Evolutionary conservation across 2,329 filamentous ascomycete genomes (phyloP), one percentile per base, ranked within the genome.

Genomic region (Clonostachys rosea): DNA sequence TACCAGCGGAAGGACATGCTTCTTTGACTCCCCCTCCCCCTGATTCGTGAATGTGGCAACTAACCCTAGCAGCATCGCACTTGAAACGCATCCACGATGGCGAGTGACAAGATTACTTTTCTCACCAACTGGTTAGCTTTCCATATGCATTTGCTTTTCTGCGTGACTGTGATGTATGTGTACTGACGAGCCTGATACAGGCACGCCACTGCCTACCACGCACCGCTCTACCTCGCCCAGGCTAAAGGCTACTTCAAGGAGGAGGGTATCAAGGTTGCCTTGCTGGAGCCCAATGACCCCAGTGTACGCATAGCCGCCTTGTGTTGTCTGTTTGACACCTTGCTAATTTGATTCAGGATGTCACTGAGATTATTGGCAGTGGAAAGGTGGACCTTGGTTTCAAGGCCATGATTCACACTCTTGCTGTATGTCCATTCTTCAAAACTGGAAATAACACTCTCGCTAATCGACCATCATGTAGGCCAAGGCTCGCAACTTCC

Each of bases 1-100:
- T 87, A 78, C 84, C 84, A 87, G 86, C 86, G 86, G 84, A 89
- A 89, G 86, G 82, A 89, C 81, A 84, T 89, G 86, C 86, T 86
- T 85, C 80, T 81, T 81, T 76, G 70, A 59, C 53, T 65, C 64
- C 65, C 60, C 49, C 48, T 18, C 43, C 42, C 58, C 60, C 57
- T 50, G 52, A 54, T 49, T 50, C 48, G 24, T 49, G 46, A 56
- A 56, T 61, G 58, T 63, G 60, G 45, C 53, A 62, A 72, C 75
- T 81, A 65, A 81, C 72, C 60, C 56, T 52, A 54, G 58, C 61
- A 81, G 73, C 64, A 60, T 61, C 57, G 44, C 53, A n/a, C 56
- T 61, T 65, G 70, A 65, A 47, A 24, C 71, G 65, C 62, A 65
- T 59, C 63, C 71, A 78, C 64, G 52, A 90, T 90, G 86, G 82